phyloP scores from a whole-genome alignment of 345 rosid species.

The Eucalyptus sp. region DNA sequence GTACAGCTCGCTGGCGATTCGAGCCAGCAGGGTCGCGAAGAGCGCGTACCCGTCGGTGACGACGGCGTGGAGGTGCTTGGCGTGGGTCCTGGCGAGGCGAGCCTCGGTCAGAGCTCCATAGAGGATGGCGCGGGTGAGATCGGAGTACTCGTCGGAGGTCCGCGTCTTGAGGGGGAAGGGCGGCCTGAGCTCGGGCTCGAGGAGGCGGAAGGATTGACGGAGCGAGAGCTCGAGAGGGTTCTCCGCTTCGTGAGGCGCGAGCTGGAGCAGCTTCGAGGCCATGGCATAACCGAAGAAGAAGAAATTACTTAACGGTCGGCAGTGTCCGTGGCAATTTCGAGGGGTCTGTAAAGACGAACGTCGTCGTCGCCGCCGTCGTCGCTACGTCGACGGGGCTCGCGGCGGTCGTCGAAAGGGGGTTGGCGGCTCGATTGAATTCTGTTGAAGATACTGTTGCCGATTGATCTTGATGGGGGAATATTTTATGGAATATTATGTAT shows the following conservation, averaged over 20 bases:
- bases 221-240: slow-evolving; percentile 46
- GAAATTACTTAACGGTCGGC: not conserved
- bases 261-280: slow-evolving; percentile 30
- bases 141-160: slow-evolving; percentile 31
- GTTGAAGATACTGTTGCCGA: too few species aligned
- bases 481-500: too few species aligned
- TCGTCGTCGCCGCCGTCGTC: not conserved
- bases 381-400: not conserved
- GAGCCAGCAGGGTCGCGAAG: slow-evolving; percentile 31
- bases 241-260: slow-evolving; percentile 28
- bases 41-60: slow-evolving; percentile 64
- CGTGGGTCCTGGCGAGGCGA: slow-evolving; percentile 25
- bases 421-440: not conserved
- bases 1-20: slow-evolving; percentile 40
- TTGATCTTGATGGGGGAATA: too few species aligned
- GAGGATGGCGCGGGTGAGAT: slow-evolving; percentile 51
- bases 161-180: slow-evolving; percentile 51
- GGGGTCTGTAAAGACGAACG: not conserved
- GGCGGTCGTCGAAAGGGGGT: not conserved
- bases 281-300: not conserved
- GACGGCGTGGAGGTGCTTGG: slow-evolving; percentile 57
- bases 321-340: not conserved
- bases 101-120: slow-evolving; percentile 49
- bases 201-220: slow-evolving; percentile 42
- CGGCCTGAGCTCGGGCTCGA: slow-evolving; percentile 37